These are phyloP conservation scores for Sporothrix globosa DNA, from an alignment of 2,329 filamentous ascomycete genomes.

Conservation along the genomic window DNA sequence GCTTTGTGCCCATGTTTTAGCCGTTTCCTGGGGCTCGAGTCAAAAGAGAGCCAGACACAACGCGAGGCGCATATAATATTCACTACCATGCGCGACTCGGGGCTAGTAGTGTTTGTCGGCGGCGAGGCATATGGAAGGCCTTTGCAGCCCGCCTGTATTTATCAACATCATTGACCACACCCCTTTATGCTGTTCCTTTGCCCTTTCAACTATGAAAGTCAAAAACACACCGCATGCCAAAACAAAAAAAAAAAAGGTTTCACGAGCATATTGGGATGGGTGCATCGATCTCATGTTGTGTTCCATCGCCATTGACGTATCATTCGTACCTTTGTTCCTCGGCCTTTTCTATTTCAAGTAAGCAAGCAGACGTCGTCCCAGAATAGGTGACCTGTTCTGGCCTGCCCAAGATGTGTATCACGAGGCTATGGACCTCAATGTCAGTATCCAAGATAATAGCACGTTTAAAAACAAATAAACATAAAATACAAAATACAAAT, in stretches of 20 bases:
- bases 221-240: neutral
- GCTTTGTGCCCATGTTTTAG: neutral
- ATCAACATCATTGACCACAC: neutral
- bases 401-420: neutral
- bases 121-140: too few species aligned
- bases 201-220: neutral
- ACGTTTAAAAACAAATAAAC: too few species aligned
- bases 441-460: too few species aligned
- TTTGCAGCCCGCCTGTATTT: neutral
- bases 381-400: neutral
- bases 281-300: neutral
- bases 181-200: neutral
- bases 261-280: too few species aligned
- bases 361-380: neutral
- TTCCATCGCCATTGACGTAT: constrained; percentile 11
- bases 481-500: too few species aligned
- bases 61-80: neutral
- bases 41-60: neutral
- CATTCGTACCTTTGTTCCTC: neutral
- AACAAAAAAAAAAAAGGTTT: too few species aligned
- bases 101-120: too few species aligned
- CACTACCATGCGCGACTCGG: neutral
- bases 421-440: too few species aligned
- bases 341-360: neutral
- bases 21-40: neutral